phyloP scores from a whole-genome alignment of 1,139 yeast genomes.

The Arxiozyma telluris region DNA sequence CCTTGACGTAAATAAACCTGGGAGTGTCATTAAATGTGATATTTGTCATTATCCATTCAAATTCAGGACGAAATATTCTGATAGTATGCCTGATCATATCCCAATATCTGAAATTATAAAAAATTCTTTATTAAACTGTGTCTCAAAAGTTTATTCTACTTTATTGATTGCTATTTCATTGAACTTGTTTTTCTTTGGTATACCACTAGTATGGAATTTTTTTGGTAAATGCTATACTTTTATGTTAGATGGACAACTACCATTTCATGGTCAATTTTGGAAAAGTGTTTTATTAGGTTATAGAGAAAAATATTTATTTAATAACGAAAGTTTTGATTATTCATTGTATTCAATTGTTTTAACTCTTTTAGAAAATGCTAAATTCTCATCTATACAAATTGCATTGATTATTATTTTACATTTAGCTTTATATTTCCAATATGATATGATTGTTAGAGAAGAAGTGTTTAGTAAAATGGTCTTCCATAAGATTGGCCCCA shows the following conservation, averaged over 20 bases:
- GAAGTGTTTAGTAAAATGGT: slow-evolving; percentile 54
- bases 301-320: slow-evolving; percentile 4
- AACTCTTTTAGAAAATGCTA: slow-evolving; percentile 13
- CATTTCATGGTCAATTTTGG: slow-evolving; percentile 33
- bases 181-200: slow-evolving; percentile 40
- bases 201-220: slow-evolving; percentile 51
- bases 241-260: slow-evolving; percentile 44
- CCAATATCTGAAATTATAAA: slow-evolving; percentile 44
- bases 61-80: slow-evolving; percentile 63
- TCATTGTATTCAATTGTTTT: slow-evolving; percentile 5
- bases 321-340: slow-evolving; percentile 4
- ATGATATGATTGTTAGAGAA: slow-evolving; percentile 66
- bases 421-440: slow-evolving; percentile 46
- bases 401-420: slow-evolving; percentile 35
- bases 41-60: slow-evolving; percentile 74
- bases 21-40: slow-evolving; percentile 59
- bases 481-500: slow-evolving; percentile 48
- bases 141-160: slow-evolving; percentile 27
- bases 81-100: slow-evolving; percentile 56
- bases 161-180: slow-evolving; percentile 34
- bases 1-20: slow-evolving; percentile 28
- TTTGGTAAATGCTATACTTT: slow-evolving; percentile 46
- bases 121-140: slow-evolving; percentile 30
- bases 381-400: slow-evolving; percentile 24
- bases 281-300: slow-evolving; percentile 45